These are phyloP conservation scores for Stramenopiles sp. DNA, from an alignment of 352 stramenopile genomes.

Conservation along the genomic window DNA sequence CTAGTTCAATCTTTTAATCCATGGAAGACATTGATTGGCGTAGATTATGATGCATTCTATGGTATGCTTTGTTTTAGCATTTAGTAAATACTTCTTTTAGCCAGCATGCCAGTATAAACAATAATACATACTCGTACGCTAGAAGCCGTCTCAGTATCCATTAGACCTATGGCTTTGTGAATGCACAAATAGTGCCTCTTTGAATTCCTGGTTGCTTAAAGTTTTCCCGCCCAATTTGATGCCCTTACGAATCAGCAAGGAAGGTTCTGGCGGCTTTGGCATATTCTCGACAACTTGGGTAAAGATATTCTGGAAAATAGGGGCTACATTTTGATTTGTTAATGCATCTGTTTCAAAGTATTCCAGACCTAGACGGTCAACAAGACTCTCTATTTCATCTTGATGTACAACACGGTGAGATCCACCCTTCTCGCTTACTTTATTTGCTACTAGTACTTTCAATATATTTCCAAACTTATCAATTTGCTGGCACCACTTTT, in stretches of 20 bases:
- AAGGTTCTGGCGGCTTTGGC: background rate
- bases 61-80: no score
- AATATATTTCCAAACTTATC: background rate
- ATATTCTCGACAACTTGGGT: background rate
- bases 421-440: background rate
- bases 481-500: background rate
- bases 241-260: background rate
- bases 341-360: background rate
- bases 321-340: background rate
- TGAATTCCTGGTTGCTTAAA: background rate
- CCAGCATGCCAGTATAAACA: no score
- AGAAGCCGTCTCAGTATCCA: background rate
- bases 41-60: no score
- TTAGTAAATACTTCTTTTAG: no score
- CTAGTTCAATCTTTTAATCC: no score
- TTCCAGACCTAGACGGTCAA: background rate
- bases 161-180: background rate
- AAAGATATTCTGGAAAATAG: background rate
- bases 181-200: background rate
- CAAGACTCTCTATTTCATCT: background rate
- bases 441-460: background rate
- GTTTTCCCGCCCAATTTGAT: background rate
- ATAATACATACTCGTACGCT: background rate
- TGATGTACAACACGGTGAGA: background rate
- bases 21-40: no score